Percentiles rank a stretch among this genome's conserved stretches.
Evolutionary conservation across 176 grass and related monocot genomes (phyloP).

Genomic region (Poa pratensis): DNA sequence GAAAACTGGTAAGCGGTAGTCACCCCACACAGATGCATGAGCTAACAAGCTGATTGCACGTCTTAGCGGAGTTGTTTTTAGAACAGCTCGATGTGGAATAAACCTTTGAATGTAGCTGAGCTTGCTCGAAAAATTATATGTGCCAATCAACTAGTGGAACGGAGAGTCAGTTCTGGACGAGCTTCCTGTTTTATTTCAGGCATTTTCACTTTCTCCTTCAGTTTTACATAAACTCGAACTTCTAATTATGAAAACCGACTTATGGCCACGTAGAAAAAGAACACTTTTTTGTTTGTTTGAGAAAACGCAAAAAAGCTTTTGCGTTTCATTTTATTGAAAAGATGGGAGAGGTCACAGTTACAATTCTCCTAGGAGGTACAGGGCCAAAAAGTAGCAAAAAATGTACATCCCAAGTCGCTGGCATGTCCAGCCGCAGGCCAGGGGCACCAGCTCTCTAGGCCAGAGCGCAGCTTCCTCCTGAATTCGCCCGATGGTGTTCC

Average conservation of each 20-base stretch:
- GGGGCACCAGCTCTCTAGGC: no score
- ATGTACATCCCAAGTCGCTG: no score
- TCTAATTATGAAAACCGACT: neutral
- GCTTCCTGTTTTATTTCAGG: neutral
- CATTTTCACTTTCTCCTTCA: neutral
- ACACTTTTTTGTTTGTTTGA: no score
- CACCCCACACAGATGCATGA: neutral
- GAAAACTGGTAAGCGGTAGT: neutral
- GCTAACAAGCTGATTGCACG: neutral
- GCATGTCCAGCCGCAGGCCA: no score
- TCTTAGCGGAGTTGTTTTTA: neutral
- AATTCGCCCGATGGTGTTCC: no score
- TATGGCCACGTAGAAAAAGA: neutral
- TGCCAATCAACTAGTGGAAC: constrained; percentile 2
- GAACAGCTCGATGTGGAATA: neutral
- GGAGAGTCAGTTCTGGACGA: neutral
- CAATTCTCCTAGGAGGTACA: no score
- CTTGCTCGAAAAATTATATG: neutral
- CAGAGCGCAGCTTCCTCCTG: no score
- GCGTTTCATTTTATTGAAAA: no score
- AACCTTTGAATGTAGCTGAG: neutral
- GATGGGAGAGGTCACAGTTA: no score
- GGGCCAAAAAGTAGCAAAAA: no score
- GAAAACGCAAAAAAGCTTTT: no score
- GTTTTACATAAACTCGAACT: neutral